Evolutionary conservation across 176 grass and related monocot genomes (phyloP), one percentile per base, ranked within the genome.

Genomic region (Echinochloa phyllopogon): DNA sequence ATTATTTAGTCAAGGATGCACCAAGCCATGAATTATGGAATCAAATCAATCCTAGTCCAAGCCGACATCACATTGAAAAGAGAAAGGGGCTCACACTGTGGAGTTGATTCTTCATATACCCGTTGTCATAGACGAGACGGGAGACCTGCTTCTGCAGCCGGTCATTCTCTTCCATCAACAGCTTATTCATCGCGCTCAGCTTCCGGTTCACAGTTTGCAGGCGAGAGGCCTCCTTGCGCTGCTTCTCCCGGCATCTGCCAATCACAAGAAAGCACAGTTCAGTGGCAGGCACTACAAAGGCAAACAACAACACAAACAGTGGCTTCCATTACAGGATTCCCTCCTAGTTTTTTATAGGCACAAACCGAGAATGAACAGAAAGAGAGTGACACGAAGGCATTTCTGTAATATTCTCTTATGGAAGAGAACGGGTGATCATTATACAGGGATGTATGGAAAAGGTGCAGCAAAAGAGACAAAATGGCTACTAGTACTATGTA

Each of bases 151-250:
- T 99, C 91, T 99, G 97, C 65, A 99, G 82, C 69, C 94, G 83
- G 85, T 99, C 97, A 79, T 99, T 99, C 27, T 99, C 97, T 84
- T 99, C 97, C 97, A 99, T 99, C 69, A 99, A 82, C 88, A 99
- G 77, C 82, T 99, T 99, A 75, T 99, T 99, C 97, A 96, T 96
- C 0, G 97, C 97, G 6, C 87, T 87, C 18, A 99, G 84, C 80
- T 99, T 99, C 53, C 97, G 84, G 69, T 99, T 99, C 73, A 99
- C 97, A 0, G 97, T 96, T 48, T 99, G 97, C 40, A 99, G 88
- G 61, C 97, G 94, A 55, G 92, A 99, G 12, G 97, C 85, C 82
- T 99, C 97, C 86, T 99, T 99, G 83, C 97, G 91, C 84, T 99
- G 97, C 79, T 99, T 99, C 87, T 99, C 97, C 23, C 97, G 93